Base-by-base conservation (phyloP, 2,329 filamentous ascomycete genomes). In the Zymoseptoria pseudotritici region DNA sequence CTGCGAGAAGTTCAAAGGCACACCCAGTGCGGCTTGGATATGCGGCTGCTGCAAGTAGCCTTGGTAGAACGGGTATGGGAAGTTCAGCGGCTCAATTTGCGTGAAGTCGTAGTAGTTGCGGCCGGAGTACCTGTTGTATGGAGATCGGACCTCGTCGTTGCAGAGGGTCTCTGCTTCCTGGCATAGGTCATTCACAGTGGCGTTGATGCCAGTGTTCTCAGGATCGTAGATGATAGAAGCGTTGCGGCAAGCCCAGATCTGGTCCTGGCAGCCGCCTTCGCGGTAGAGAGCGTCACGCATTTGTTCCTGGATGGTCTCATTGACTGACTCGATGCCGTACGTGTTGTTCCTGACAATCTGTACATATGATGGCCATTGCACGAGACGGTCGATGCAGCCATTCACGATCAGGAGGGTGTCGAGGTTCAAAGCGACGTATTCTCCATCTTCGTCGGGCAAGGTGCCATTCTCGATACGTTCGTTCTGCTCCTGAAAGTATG, bases 401-500 rank as follows among this genome's bases (percentile, higher is more conserved):
- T 84, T 84, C 60, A 66, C 60, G 46, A 69, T 64, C 60, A 85
- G 80, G 0, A 82, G 75, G 1, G 84, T 69, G 52, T 70, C 82
- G 77, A 21, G 80, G 50, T 81, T 76, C 6, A 85, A 75, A 17
- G 54, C 50, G 24, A 63, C 42, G 61, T 62, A 20, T 57, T 74
- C 75, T 11, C 73, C 72, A 62, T 81, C 79, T 7, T 83, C 70
- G 61, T 77, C 74, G 26, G 78, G 77, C 69, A 71, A 71, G 2
- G 74, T 72, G 24, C 72, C 73, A 58, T 75, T 74, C 55, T 70
- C 68, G 59, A 86, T 84, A 20, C 72, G 72, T 13, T 77, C 75
- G 62, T 86, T 86, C 67, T 85, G 80, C n/a, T 78, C 70, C 60
- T 83, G 73, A 66, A 86, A 82, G 66, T 82, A 82, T 9, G 76